Base-by-base conservation (phyloP, 2,329 filamentous ascomycete genomes). In the Bipolaris bicolor region DNA sequence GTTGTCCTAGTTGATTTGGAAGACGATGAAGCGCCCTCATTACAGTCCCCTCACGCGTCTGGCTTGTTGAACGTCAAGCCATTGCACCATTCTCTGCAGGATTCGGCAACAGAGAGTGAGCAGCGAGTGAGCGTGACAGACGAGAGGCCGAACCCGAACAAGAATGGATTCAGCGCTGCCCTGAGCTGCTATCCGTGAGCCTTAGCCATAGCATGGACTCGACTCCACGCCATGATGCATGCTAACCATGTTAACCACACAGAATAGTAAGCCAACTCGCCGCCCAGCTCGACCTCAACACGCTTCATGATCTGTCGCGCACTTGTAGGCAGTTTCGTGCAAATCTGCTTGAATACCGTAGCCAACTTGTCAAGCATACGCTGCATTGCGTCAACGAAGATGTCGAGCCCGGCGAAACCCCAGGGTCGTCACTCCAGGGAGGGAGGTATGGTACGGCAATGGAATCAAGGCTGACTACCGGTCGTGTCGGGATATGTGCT, bases 251-350 rank as follows among this genome's bases (percentile, higher is more conserved):
- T 57, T 58, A 49, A 58, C 62, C 45, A 41, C 62, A 58, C 80
- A 97, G 92, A 68, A 86, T 97, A 72, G 87, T 90, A 66, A 86
- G 87, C 63, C 85, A 89, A 67, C 85, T 97, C 64, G 90, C 90
- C 47, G 84, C 86, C 31, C 84, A 86, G 66, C 86, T 97, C 73
- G 94, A 98, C 74, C 85, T 97, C 49, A 97, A 94, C 76, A 89
- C 91, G 13, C 85, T 97, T 68, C 89, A 96, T 76, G 88, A 89
- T 63, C 86, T 98, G 18, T 90, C 93, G 49, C 86, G 86, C 52
- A 92, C 91, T 53, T 96, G 92, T 75, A 90, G 89, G 49, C 88
- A 90, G 70, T 86, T 96, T 62, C 90, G 90, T 65, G 83, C 84
- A 55, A 90, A 88, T 64, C 84, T 98, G 22, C 80, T 96, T 41